Percentiles rank a stretch among this genome's conserved stretches.
These are phyloP conservation scores for Trichoderma sp. DNA, from an alignment of 2,329 filamentous ascomycete species.

Conservation along the genomic window DNA sequence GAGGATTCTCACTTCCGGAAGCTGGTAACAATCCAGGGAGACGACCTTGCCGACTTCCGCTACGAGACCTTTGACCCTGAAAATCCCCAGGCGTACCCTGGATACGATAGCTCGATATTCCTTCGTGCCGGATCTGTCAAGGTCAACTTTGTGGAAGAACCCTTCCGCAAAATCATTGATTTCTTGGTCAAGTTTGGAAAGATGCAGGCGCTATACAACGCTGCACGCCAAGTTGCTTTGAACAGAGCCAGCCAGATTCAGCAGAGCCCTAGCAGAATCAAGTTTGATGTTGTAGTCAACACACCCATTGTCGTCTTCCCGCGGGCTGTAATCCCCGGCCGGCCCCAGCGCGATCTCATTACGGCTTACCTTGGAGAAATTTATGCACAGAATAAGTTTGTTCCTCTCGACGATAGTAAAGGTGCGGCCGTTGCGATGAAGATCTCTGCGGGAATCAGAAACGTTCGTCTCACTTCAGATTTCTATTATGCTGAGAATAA, in stretches of 20 bases:
- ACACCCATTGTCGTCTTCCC: conserved; percentile 97
- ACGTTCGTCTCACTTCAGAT: conserved; percentile 84
- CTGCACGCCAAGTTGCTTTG: conserved; percentile 88
- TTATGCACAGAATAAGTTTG: conserved; percentile 91
- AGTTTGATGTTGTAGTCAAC: conserved; percentile 89
- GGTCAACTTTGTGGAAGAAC: conserved; percentile 94
- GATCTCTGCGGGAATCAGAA: conserved; percentile 83
- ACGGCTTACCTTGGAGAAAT: conserved; percentile 97
- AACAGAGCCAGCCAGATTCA: conserved; percentile 92
- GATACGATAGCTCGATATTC: conserved; percentile 89
- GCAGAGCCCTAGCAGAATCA: conserved; percentile 82
- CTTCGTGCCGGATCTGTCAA: conserved; percentile 92
- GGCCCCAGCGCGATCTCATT: conserved; percentile 71
- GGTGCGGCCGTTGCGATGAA: conserved; percentile 78
- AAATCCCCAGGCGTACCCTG: conserved; percentile 72
- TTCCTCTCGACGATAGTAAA: conserved; percentile 74
- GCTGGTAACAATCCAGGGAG: conserved; percentile 89
- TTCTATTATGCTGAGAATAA: conserved; percentile 73
- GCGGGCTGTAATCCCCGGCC: conserved; percentile 66
- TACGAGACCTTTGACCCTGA: conserved; percentile 90
- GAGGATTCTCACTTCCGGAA: conserved; percentile 77
- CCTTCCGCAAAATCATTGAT: conserved; percentile 95
- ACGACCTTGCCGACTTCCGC: conserved; percentile 93
- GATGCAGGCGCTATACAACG: conserved; percentile 99
- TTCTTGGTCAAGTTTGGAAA: conserved; percentile 98